Evolutionary conservation across 139 green algal species (phyloP).

Genomic region (Chlorella ohadii): DNA sequence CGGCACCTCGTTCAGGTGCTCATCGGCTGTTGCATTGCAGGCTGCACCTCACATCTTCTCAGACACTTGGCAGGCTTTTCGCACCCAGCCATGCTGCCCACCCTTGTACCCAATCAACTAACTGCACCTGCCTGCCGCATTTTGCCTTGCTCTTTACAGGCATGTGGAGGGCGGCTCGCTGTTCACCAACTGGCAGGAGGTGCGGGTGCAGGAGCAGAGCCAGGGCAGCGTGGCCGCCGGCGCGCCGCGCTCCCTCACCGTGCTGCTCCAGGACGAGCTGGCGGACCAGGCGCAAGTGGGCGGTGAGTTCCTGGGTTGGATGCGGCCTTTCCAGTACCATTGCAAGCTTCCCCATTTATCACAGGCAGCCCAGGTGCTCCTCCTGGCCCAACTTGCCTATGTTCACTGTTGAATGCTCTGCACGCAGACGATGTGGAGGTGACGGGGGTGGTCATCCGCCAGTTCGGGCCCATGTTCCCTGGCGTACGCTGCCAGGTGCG

Average conservation of each 20-base stretch:
- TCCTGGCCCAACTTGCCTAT: not conserved
- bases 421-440: constrained; percentile 84
- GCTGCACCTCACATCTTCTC: no score
- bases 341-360: no score
- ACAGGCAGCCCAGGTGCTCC: not conserved
- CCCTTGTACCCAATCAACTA: no score
- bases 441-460: constrained; percentile 73
- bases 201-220: constrained; percentile 76
- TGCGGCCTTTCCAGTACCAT: not conserved
- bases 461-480: constrained; percentile 61
- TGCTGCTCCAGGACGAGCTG: constrained; percentile 88
- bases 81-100: no score
- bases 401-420: not conserved
- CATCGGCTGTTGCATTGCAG: not conserved
- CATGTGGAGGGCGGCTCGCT: constrained; percentile 30
- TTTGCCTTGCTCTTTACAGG: not conserved
- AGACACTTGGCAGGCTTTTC: no score
- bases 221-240: constrained; percentile 65
- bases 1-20: constrained; percentile 62
- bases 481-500: constrained; percentile 72
- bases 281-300: constrained; percentile 78
- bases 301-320: constrained; percentile 39
- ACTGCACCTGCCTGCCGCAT: not conserved
- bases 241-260: constrained; percentile 66
- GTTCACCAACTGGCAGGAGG: constrained; percentile 73